These are phyloP conservation scores for Lathyrus aphaca DNA, from an alignment of 306 rosid species.

Conservation along the genomic window DNA sequence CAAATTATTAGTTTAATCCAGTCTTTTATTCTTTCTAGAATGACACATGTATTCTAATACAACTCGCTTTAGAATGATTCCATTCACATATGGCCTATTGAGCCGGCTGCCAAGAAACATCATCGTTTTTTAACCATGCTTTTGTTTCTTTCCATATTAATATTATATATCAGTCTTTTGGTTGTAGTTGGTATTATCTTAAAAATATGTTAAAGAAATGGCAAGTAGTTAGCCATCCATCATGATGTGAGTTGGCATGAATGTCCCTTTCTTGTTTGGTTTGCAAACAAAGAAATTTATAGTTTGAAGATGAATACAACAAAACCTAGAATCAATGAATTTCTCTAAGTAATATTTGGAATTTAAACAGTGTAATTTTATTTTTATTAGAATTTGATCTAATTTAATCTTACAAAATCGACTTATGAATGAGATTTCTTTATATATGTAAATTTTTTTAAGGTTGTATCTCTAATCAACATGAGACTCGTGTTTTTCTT, in stretches of 20 bases:
- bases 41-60: constrained; percentile 15
- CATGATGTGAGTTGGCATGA: constrained; percentile 10
- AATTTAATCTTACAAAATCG: too few relatives aligned
- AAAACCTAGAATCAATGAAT: background rate
- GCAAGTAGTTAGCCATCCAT: constrained; percentile 19
- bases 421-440: too few relatives aligned
- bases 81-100: background rate
- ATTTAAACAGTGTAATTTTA: too few relatives aligned
- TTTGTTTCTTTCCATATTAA: background rate
- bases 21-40: background rate
- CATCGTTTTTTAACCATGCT: constrained; percentile 1
- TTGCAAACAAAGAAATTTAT: constrained; percentile 1
- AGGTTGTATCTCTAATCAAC: too few relatives aligned
- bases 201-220: constrained; percentile 5
- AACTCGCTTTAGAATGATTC: constrained; percentile 37
- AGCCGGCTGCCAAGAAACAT: constrained; percentile 24
- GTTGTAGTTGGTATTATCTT: constrained; percentile 36
- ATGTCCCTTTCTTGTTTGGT: constrained; percentile 28
- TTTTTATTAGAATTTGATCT: too few relatives aligned
- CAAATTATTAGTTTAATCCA: constrained; percentile 14
- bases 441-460: too few relatives aligned
- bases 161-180: constrained; percentile 18
- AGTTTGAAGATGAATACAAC: constrained; percentile 5
- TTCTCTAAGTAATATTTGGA: background rate
- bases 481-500: too few relatives aligned